Evolutionary conservation across 768 basidiomycete genomes (phyloP), one percentile per base, ranked within the genome.

Genomic region (Atractiella rhizophila): DNA sequence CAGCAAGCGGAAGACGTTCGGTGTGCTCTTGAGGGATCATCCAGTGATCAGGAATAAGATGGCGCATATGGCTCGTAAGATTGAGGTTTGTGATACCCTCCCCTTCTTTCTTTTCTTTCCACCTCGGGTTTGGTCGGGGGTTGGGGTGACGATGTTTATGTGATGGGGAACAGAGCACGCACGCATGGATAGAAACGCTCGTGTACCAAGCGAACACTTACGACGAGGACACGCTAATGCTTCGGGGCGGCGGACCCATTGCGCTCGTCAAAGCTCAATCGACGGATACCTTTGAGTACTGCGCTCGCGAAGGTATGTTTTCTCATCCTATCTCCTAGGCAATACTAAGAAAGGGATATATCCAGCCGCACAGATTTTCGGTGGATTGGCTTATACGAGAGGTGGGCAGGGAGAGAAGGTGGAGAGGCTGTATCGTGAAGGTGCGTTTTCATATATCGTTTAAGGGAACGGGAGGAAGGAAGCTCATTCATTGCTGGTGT

Each of bases 41-140:
- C 51, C 51, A 9, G 46, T 52, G 19, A 52, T 52, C 13, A 48
- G 51, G 0, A 45, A 49, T 18, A 52, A 52, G 47, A 27, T 52
- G 11, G 51, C 51, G 0, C 24, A 34, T 30, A 52, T 51, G 49
- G 40, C 41, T 2, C 39, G 44, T 13, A 15, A 37, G 3, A 24
- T 51, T 28, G 49, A 51, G 23, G n/a, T n/a, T n/a, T n/a, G n/a
- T n/a, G n/a, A n/a, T n/a, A n/a, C n/a, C n/a, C n/a, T n/a, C n/a
- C n/a, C n/a, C n/a, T n/a, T 26, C 44, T 9, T 34, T 34, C n/a
- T 16, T n/a, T 16, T 34, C 7, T 34, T 34, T 7, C 7, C 18
- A 7, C 16, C 33, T 7, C n/a, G 33, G 33, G 7, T 34, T 23
- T 7, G n/a, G n/a, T n/a, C n/a, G n/a, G n/a, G n/a, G n/a, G n/a